Evolutionary conservation across 208 protist species (phyloP).

Genomic region (Leishmania mexicana): DNA sequence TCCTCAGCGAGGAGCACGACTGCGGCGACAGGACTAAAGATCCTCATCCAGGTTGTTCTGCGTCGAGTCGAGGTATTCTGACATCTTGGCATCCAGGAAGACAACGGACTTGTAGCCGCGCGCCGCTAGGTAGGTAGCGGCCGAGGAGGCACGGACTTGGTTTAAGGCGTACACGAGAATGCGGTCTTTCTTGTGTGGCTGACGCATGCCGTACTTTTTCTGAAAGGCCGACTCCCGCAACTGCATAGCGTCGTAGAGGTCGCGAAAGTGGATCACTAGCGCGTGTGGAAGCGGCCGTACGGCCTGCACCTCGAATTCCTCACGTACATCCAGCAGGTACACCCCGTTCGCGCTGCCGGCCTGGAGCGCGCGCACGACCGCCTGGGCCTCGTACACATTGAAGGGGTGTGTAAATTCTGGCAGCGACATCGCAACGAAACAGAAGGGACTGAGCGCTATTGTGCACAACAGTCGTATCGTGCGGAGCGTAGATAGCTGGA

Average conservation of each 20-base stretch:
- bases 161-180: constrained; percentile 65
- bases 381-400: constrained; percentile 53
- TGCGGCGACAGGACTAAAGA: constrained; percentile 27
- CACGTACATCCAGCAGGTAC: constrained; percentile 66
- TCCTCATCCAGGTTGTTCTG: constrained; percentile 45
- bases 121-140: constrained; percentile 29
- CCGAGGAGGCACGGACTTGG: constrained; percentile 34
- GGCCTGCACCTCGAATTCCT: constrained; percentile 52
- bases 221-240: constrained; percentile 52
- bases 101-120: constrained; percentile 39
- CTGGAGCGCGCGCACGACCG: constrained; percentile 51
- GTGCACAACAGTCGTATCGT: not conserved
- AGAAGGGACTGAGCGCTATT: not conserved
- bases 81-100: constrained; percentile 38
- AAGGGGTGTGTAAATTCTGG: constrained; percentile 38
- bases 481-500: not conserved
- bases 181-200: constrained; percentile 49
- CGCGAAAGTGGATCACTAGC: constrained; percentile 50
- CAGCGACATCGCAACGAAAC: constrained; percentile 22
- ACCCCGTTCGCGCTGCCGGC: constrained; percentile 40
- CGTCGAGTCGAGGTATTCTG: constrained; percentile 41
- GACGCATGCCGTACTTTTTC: constrained; percentile 55
- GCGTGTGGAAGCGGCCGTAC: constrained; percentile 52
- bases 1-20: not conserved
- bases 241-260: constrained; percentile 47